phyloP scores from a whole-genome alignment of 106 monocot genomes.

The Platanthera zijinensis region DNA sequence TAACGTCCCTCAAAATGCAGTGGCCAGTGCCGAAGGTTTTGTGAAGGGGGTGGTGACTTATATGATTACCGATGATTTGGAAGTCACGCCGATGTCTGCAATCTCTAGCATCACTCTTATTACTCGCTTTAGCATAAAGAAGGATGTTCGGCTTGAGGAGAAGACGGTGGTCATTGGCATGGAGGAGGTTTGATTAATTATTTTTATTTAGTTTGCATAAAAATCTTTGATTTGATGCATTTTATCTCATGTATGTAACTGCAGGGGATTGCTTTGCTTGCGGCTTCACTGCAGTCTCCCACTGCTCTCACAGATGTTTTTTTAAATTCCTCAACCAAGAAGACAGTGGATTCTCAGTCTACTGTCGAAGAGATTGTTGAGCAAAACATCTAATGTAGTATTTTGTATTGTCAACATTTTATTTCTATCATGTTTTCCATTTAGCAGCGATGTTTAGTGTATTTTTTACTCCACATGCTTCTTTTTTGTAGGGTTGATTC shows the following conservation, averaged over 20 bases:
- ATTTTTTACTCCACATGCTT: too few relatives aligned
- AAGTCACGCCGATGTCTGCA: constrained; percentile 23
- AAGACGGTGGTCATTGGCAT: constrained; percentile 10
- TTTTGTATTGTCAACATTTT: too few relatives aligned
- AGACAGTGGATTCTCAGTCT: too few relatives aligned
- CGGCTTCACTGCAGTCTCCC: background rate
- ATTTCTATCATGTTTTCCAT: too few relatives aligned
- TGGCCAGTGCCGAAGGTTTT: background rate
- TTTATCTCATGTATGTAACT: too few relatives aligned
- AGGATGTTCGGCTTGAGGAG: constrained; percentile 20
- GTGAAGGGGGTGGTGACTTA: constrained; percentile 20
- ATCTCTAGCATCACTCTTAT: constrained; percentile 21
- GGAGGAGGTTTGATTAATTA: constrained; percentile 6
- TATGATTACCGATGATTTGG: constrained; percentile 36
- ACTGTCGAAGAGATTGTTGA: too few relatives aligned
- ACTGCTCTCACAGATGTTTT: constrained; percentile 7
- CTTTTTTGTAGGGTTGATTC: too few relatives aligned
- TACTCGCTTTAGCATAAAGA: constrained; percentile 19
- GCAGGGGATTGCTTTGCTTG: constrained; percentile 5
- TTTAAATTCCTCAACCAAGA: too few relatives aligned
- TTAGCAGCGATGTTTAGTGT: too few relatives aligned
- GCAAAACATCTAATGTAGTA: too few relatives aligned
- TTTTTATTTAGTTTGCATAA: background rate
- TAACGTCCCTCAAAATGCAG: background rate
- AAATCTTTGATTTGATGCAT: background rate